phyloP scores from a whole-genome alignment of 495 filamentous ascomycete species.

The Durotheca rogersii region DNA sequence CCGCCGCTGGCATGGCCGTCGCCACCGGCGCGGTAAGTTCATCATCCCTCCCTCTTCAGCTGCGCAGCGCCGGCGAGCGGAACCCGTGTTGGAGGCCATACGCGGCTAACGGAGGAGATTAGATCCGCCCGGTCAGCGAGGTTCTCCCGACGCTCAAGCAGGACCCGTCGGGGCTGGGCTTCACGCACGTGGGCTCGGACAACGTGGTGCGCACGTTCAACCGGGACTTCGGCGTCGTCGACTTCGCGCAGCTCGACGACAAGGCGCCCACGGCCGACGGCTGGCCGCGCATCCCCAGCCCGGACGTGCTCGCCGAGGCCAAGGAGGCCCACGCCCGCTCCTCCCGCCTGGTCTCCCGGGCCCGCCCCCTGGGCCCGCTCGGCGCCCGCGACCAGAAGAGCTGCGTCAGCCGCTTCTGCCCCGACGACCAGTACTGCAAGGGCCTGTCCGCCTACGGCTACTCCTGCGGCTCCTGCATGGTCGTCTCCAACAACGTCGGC shows the following conservation, averaged over 20 bases:
- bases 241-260: conserved; percentile 18
- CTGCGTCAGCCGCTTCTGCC: conserved; percentile 24
- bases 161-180: conserved; percentile 16
- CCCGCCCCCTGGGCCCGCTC: conserved; percentile 7
- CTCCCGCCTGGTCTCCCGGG: conserved; percentile 6
- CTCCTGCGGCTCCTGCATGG: conserved; percentile 20
- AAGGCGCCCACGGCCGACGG: background rate
- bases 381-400: conserved; percentile 9
- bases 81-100: too few species aligned
- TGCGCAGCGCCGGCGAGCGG: too few species aligned
- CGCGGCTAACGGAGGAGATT: too few species aligned
- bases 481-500: conserved; percentile 15
- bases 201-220: conserved; percentile 24
- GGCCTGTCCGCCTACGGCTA: conserved; percentile 14
- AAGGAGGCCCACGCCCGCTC: conserved; percentile 10
- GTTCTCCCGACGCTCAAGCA: conserved; percentile 15
- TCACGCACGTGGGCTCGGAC: conserved; percentile 25
- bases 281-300: conserved; percentile 15
- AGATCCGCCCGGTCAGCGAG: conserved; percentile 17
- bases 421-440: conserved; percentile 18
- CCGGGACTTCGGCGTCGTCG: conserved; percentile 21
- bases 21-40: too few species aligned
- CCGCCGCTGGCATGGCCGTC: conserved; percentile 1
- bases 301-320: conserved; percentile 12
- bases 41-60: too few species aligned